Conservation (phyloP, 2,329 filamentous ascomycete species). For the Colletotrichum aenigma region DNA sequence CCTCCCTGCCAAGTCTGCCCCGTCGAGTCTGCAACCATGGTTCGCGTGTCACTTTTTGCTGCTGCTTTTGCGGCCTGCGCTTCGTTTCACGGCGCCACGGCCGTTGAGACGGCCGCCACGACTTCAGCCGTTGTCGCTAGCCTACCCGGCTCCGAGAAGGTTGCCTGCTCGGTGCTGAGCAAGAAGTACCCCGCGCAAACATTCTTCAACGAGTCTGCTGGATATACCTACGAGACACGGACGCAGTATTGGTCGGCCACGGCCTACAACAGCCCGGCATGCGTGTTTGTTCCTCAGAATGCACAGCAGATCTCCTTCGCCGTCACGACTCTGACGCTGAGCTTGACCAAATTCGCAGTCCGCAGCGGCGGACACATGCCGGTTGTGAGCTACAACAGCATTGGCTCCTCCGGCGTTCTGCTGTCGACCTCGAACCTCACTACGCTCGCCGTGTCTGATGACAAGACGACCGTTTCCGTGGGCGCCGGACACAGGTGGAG, state of each 20-base stretch:
- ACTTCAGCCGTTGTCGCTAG: not conserved
- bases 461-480: conserved; percentile 30
- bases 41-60: not conserved
- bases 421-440: conserved; percentile 41
- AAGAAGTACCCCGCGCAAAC: not conserved
- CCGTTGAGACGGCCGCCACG: not conserved
- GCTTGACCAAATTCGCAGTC: conserved; percentile 25
- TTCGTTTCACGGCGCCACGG: not conserved
- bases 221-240: conserved; percentile 4
- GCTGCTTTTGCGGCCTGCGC: not conserved
- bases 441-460: conserved; percentile 30
- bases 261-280: conserved; percentile 21
- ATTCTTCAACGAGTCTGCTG: not conserved
- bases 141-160: not conserved
- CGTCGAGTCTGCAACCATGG: not conserved
- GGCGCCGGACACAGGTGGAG: conserved; percentile 35
- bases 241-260: conserved; percentile 12
- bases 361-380: conserved; percentile 33
- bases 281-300: conserved; percentile 28
- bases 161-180: not conserved
- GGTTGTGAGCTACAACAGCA: conserved; percentile 28
- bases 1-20: not conserved
- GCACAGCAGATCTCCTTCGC: conserved; percentile 25
- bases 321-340: conserved; percentile 25
- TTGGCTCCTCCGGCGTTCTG: conserved; percentile 29